A percentile compares a stretch with the other conserved stretches of the same genome.
Evolutionary conservation across 2,329 filamentous ascomycete genomes (phyloP).

Genomic region (Epichloe bromicola): DNA sequence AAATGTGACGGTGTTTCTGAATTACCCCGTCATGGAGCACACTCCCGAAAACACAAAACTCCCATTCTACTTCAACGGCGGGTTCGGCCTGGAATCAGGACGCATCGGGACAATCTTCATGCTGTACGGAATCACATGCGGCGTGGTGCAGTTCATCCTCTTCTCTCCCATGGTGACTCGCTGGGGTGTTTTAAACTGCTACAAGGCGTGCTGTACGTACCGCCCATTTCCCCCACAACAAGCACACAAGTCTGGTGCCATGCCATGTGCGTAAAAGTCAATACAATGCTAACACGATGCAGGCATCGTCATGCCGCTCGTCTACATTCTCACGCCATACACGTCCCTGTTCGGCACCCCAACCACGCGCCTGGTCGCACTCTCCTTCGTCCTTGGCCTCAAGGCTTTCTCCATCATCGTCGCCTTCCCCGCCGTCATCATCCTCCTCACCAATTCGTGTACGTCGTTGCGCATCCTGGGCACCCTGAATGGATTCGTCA

Average conservation of each 20-base stretch:
- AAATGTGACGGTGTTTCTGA: conserved; percentile 76
- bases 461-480: conserved; percentile 61
- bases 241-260: not conserved
- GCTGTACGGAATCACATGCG: conserved; percentile 65
- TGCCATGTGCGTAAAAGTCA: not conserved
- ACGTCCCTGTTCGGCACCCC: conserved; percentile 47
- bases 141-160: conserved; percentile 72
- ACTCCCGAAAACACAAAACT: conserved; percentile 46
- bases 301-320: conserved; percentile 54
- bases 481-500: conserved; percentile 84
- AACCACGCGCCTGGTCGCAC: conserved; percentile 39
- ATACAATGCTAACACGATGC: not conserved
- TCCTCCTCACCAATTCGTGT: conserved; percentile 81
- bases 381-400: conserved; percentile 55
- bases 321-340: conserved; percentile 76
- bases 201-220: conserved; percentile 44
- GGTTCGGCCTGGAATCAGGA: conserved; percentile 61
- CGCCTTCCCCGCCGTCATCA: conserved; percentile 79
- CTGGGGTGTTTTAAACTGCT: conserved; percentile 63
- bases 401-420: conserved; percentile 71
- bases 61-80: conserved; percentile 72
- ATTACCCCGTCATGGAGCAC: conserved; percentile 50
- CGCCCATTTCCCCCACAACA: not conserved
- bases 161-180: conserved; percentile 64
- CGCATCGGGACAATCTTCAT: conserved; percentile 80